These are phyloP conservation scores for Saccharomyces hybrid DNA, from an alignment of 1,139 yeast genomes.

Conservation along the genomic window DNA sequence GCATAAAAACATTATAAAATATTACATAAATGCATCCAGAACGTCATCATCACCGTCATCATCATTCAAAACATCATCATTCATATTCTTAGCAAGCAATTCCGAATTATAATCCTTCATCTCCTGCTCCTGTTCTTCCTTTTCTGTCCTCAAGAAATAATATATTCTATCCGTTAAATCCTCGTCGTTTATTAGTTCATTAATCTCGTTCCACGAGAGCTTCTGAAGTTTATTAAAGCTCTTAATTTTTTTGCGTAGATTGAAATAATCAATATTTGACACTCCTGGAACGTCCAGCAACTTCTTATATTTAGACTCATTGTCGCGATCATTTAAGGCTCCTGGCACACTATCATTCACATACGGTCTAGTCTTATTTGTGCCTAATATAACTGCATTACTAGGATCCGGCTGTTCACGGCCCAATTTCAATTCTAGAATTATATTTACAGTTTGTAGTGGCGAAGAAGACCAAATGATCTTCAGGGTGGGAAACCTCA, in stretches of 20 bases:
- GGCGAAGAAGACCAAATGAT: conserved; percentile 94
- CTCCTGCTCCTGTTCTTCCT: conserved; percentile 10
- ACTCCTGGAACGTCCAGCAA: conserved; percentile 82
- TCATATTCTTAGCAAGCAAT: not conserved
- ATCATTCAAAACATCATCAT: not conserved
- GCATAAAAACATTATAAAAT: too few species aligned
- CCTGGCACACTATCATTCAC: conserved; percentile 4
- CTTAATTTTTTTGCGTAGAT: conserved; percentile 50
- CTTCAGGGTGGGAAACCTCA: conserved; percentile 69
- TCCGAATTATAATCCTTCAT: not conserved
- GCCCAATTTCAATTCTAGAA: conserved; percentile 62
- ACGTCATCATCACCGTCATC: not conserved
- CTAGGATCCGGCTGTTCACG: conserved; percentile 80
- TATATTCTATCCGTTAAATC: conserved; percentile 60
- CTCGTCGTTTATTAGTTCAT: conserved; percentile 49
- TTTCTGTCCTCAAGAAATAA: conserved; percentile 38
- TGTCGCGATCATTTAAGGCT: conserved; percentile 23
- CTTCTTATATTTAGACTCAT: conserved; percentile 64
- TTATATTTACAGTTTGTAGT: conserved; percentile 82
- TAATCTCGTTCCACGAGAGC: conserved; percentile 43
- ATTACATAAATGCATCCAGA: too few species aligned
- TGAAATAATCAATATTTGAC: conserved; percentile 54
- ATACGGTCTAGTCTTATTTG: conserved; percentile 24
- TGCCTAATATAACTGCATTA: conserved; percentile 59
- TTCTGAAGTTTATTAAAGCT: conserved; percentile 49